These are phyloP conservation scores for Parastagonospora avenae DNA, from an alignment of 2,329 filamentous ascomycete genomes.

Conservation along the genomic window DNA sequence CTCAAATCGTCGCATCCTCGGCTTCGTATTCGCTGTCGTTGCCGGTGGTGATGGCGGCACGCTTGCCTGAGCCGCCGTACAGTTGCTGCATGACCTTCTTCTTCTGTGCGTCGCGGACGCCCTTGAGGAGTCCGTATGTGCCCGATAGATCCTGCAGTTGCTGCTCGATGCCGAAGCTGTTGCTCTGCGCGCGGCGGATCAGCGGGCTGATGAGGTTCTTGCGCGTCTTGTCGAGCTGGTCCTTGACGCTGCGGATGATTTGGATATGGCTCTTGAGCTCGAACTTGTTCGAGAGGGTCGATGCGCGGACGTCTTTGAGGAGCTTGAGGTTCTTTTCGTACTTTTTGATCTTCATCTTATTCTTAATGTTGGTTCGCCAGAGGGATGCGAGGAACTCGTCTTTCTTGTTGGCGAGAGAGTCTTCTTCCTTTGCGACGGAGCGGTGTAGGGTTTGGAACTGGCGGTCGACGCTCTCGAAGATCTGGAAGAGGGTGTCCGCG, in stretches of 20 bases:
- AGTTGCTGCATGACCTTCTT: slow-evolving; percentile 80
- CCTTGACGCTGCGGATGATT: slow-evolving; percentile 80
- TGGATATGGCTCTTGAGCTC: slow-evolving; percentile 86
- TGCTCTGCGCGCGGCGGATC: slow-evolving; percentile 70
- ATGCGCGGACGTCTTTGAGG: slow-evolving; percentile 76
- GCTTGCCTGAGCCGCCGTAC: slow-evolving; percentile 49
- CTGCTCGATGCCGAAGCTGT: slow-evolving; percentile 76
- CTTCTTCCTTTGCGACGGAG: slow-evolving; percentile 81
- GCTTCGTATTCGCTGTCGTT: slow-evolving; percentile 22
- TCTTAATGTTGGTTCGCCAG: slow-evolving; percentile 85
- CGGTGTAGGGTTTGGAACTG: slow-evolving; percentile 89
- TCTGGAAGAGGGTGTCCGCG: slow-evolving; percentile 77
- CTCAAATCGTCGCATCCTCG: slow-evolving; percentile 7
- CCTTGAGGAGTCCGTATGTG: slow-evolving; percentile 77
- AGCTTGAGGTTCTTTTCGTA: slow-evolving; percentile 89
- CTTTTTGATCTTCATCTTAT: slow-evolving; percentile 77
- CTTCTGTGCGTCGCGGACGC: slow-evolving; percentile 79
- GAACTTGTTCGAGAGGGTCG: slow-evolving; percentile 85
- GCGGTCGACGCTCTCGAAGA: slow-evolving; percentile 91
- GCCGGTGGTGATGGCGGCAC: slow-evolving; percentile 33
- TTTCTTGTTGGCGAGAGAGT: slow-evolving; percentile 78
- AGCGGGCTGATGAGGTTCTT: slow-evolving; percentile 84
- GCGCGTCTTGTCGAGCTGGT: slow-evolving; percentile 82
- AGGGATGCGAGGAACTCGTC: slow-evolving; percentile 81
- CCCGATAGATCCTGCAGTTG: slow-evolving; percentile 84